Percentiles rank a stretch among this genome's conserved stretches.
Evolutionary conservation across 176 grass and related monocot species (phyloP).

Genomic region (Hordeum marinum): DNA sequence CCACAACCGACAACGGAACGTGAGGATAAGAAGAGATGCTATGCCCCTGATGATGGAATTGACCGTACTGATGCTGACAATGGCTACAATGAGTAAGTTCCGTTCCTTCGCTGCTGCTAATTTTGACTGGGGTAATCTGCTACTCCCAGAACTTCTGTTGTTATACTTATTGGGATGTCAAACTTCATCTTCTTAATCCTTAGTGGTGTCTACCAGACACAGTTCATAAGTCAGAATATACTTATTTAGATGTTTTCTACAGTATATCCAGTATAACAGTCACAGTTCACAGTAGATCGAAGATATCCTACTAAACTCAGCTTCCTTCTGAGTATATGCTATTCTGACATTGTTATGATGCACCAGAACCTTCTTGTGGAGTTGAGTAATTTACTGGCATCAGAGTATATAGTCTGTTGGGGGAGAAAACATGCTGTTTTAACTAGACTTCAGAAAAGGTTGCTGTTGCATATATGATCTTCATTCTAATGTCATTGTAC

Average conservation of each 20-base stretch:
- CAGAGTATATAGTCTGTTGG: not conserved
- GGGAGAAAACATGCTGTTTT: not conserved
- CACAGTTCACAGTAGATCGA: not conserved
- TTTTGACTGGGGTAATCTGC: not conserved
- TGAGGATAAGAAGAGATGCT: not conserved
- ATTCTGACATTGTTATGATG: not conserved
- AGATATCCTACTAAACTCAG: not conserved
- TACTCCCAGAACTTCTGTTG: not conserved
- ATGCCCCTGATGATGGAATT: not conserved
- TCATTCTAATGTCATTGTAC: not conserved
- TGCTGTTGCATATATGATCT: not conserved
- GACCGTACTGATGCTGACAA: not conserved
- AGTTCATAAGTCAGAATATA: not conserved
- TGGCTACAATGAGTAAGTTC: slow-evolving; percentile 4
- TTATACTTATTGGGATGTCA: not conserved
- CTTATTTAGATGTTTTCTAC: not conserved
- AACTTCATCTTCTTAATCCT: not conserved
- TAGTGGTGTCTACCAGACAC: not conserved
- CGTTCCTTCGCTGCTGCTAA: not conserved
- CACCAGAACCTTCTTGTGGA: not conserved
- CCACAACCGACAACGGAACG: not conserved
- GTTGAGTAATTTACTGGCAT: not conserved
- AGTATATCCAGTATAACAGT: not conserved
- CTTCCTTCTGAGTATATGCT: slow-evolving; percentile 1
- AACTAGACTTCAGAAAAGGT: not conserved